Base-by-base conservation (phyloP, 2,329 filamentous ascomycete genomes). In the Talaromyces sp. region DNA sequence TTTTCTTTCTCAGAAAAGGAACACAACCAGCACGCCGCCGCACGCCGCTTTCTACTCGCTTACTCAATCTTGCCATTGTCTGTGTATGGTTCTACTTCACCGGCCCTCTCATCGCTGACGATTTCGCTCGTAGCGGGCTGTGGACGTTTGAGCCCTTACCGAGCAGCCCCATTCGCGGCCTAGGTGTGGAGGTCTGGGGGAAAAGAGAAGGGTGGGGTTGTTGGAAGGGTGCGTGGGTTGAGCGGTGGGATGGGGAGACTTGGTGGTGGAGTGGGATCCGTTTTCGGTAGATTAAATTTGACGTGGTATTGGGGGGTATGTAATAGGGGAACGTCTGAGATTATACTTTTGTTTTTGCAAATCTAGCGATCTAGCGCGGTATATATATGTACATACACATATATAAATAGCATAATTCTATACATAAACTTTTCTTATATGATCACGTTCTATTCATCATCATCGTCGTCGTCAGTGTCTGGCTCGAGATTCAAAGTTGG, bases 71-170 rank as follows among this genome's bases (percentile, higher is more conserved):
- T 0, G 24, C 80, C 0, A 89, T 87, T 65, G 82, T 86, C 0
- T 64, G 86, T 5, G 66, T 71, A 0, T 97, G 91, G 90, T 76
- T 96, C 62, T 84, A 86, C 58, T 71, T 79, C 17, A 93, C 90
- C 0, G 83, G 83, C 0, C 80, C 80, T 46, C 72, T 86, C 38
- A 80, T 96, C n/a, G 79, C 86, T 11, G 86, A 96, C 69, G 93
- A 97, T 68, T 86, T 96, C 70, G 83, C 87, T 0, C 80, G 82
- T 11, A 83, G 86, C 0, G 91, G 90, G 0, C 69, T 96, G 0
- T 96, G 90, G 89, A 74, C 96, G 14, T 86, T 86, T 63, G 91
- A 97, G 73, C 91, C 91, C 0, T 75, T 96, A n/a, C 91, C 92
- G 0, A 65, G 93, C 9, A 96, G 90, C 58, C 70, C 82, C 0